Evolutionary conservation across 2,329 filamentous ascomycete genomes (phyloP), one percentile per base, ranked within the genome.

Genomic region (Epichloe bromicola): DNA sequence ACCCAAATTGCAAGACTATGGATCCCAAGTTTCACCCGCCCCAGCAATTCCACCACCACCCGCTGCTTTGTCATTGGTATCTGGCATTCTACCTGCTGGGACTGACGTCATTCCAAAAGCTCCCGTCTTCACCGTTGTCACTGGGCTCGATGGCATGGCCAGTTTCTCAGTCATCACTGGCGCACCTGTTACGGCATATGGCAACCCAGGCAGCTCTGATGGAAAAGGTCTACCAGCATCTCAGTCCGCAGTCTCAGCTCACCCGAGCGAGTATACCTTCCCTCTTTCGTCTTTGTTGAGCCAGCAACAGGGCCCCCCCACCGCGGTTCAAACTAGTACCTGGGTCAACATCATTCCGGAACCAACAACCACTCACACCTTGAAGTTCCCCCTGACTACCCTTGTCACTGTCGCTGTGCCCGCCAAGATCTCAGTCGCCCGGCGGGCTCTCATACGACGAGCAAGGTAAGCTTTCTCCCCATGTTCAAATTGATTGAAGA

Each of bases 361-460:
- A 42, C 58, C 61, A 34, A 70, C 67, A 2, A 71, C 68, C 5
- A 70, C 69, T 1, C 69, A 69, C 53, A 69, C 65, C 1, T 57
- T 69, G 49, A 62, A 65, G 50, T 69, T 67, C 47, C 66, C 67
- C 67, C 30, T 70, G 39, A 69, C 67, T 4, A 70, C 67, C 1
- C 54, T 70, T 55, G 61, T 59, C 8, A 68, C 65, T n/a, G 46
- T 68, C 19, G 58, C 63, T 14, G 54, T 62, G 34, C 57, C 61
- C 7, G 52, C 51, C 39, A 54, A 54, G 12, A 15, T 15, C 4
- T 34, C 50, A 44, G n/a, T 34, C 8, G 50, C 26, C 15, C 62
- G 59, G 54, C 59, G 62, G 17, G 55, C 55, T 10, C 12, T 65
- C 48, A 57, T 60, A 52, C 60, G 64, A 49, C 64, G 65, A 51